Evolutionary conservation across 2,329 filamentous ascomycete species (phyloP), one percentile per base, ranked within the genome.

Genomic region (Arthroderma uncinatum): DNA sequence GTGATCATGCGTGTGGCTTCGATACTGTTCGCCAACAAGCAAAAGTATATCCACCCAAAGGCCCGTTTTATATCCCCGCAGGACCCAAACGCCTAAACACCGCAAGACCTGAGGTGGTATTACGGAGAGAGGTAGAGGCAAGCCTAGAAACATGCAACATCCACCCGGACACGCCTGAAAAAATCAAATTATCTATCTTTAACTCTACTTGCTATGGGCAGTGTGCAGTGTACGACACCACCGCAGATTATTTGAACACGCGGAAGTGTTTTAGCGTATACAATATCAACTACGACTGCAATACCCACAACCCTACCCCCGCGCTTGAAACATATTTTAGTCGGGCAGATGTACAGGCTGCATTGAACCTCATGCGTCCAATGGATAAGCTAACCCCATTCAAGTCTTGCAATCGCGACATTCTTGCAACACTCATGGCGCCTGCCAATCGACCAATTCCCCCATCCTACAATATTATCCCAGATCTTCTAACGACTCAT

Each of bases 141-240:
- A 39, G 42, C 5, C 59, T 61, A 23, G 59, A 57, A 14, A 54
- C 61, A 21, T 71, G 67, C 58, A 58, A 64, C 56, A 64, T 62
- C 12, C 28, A 63, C n/a, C 65, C 66, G 3, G 64, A 60, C 7
- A 68, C 62, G 1, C 55, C 64, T 2, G 61, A 62, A 7, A 60
- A 59, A 6, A 62, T 73, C n/a, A 56, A 58, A 10, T 53, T 39
- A 2, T 68, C 69, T 30, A 67, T 71, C 37, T 54, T 70, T 7
- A 69, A 71, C 53, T 69, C 67, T 28, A 64, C 65, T 36, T 72
- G 70, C 57, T 66, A 68, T 55, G 68, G 67, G 4, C 63, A 66
- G 39, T 73, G 71, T 55, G 70, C 70, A 9, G 68, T 66, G 23
- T 70, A 66, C 58, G 65, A 67, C 23, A 71, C 70, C 21, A 68